Evolutionary conservation across 1,139 yeast species (phyloP).

Genomic region (Saccharomycopsis hybrid): DNA sequence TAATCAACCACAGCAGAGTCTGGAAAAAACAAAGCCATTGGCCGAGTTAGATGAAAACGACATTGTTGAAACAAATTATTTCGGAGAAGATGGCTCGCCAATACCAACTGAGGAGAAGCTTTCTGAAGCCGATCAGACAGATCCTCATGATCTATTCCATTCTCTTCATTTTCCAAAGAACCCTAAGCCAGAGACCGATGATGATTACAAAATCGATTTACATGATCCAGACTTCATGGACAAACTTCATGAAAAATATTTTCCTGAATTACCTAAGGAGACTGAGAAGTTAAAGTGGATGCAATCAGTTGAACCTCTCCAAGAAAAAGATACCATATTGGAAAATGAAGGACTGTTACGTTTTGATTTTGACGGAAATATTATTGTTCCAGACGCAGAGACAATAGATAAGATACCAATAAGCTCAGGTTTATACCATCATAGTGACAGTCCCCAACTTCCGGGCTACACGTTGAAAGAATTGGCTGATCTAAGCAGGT

Average conservation of each 20-base stretch:
- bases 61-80: not conserved
- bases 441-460: slow-evolving; percentile 76
- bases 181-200: slow-evolving; percentile 32
- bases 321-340: slow-evolving; percentile 28
- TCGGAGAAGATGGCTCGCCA: not conserved
- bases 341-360: slow-evolving; percentile 53
- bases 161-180: slow-evolving; percentile 58
- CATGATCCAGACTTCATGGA: slow-evolving; percentile 74
- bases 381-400: slow-evolving; percentile 48
- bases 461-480: slow-evolving; percentile 92
- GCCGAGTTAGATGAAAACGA: not conserved
- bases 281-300: slow-evolving; percentile 86
- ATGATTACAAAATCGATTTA: slow-evolving; percentile 41
- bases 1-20: not conserved
- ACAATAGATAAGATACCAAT: slow-evolving; percentile 40
- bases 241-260: slow-evolving; percentile 76
- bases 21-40: not conserved
- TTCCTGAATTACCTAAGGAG: slow-evolving; percentile 83
- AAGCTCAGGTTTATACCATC: slow-evolving; percentile 80
- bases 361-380: slow-evolving; percentile 80
- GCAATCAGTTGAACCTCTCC: slow-evolving; percentile 42
- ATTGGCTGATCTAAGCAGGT: slow-evolving; percentile 70
- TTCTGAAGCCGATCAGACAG: slow-evolving; percentile 38
- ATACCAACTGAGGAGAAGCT: slow-evolving; percentile 21
- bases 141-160: slow-evolving; percentile 36